phyloP scores from a whole-genome alignment of 129 eudicot species.

The Tanacetum coccineum region DNA sequence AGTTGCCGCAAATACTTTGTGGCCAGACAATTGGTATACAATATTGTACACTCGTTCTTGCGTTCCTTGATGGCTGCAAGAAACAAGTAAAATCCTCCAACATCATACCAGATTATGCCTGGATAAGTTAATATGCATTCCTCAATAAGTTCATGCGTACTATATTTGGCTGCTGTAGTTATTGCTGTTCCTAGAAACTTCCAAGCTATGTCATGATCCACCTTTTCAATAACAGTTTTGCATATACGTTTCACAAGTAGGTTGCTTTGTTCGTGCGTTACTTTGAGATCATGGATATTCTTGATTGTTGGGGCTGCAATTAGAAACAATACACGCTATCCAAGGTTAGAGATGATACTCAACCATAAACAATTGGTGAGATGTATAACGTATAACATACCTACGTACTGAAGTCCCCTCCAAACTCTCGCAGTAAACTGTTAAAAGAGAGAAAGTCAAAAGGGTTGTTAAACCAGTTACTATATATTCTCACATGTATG shows the following conservation, averaged over 20 bases:
- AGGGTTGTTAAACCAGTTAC: no score
- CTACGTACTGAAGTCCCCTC: conserved; percentile 12
- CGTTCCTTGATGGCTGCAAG: conserved; percentile 10
- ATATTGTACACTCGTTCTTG: conserved; percentile 16
- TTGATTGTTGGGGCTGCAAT: background rate
- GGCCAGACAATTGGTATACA: background rate
- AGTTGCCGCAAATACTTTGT: background rate
- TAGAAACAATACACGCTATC: background rate
- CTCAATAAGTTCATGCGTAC: conserved; percentile 5
- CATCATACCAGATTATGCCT: conserved; percentile 12
- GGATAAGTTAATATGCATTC: conserved; percentile 13
- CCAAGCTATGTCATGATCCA: conserved; percentile 2
- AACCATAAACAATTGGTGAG: background rate
- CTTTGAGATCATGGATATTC: conserved; percentile 16
- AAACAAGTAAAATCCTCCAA: conserved; percentile 3
- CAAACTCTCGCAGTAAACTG: conserved; percentile 18
- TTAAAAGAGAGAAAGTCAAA: background rate
- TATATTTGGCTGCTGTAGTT: background rate
- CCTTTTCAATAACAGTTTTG: background rate
- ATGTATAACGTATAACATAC: background rate
- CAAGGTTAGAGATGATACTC: background rate
- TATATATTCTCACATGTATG: no score
- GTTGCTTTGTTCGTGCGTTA: background rate
- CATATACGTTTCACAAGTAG: conserved; percentile 7
- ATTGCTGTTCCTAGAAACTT: conserved; percentile 6